These are phyloP conservation scores for Malus orientalis DNA, from an alignment of 306 rosid genomes.

Conservation along the genomic window DNA sequence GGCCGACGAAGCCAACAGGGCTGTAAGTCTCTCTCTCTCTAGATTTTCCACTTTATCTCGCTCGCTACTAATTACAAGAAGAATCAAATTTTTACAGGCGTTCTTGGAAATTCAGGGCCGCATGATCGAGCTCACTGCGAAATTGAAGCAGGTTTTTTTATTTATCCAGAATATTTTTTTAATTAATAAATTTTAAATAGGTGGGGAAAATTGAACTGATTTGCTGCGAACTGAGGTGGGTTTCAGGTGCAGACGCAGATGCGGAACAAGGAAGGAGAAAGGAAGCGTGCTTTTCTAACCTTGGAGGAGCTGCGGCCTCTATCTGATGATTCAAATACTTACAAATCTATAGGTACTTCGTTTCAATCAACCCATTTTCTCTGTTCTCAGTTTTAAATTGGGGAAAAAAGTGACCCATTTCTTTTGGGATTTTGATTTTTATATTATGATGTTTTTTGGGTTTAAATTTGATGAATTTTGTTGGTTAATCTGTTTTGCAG, in stretches of 20 bases:
- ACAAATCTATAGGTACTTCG: slow-evolving; percentile 73
- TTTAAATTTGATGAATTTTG: background rate
- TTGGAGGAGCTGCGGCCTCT: slow-evolving; percentile 81
- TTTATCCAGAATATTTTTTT: too few species aligned
- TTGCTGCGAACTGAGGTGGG: slow-evolving; percentile 1
- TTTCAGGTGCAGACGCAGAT: slow-evolving; percentile 82
- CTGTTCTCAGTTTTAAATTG: background rate
- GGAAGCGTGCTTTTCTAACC: slow-evolving; percentile 86
- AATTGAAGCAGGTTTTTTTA: slow-evolving; percentile 64
- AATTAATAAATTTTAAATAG: background rate
- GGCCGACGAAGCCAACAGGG: slow-evolving; percentile 79
- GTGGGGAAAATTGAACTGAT: background rate
- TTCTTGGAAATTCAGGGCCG: slow-evolving; percentile 88
- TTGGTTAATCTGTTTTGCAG: slow-evolving; percentile 41
- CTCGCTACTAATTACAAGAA: background rate
- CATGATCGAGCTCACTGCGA: slow-evolving; percentile 77
- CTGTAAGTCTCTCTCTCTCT: slow-evolving; percentile 25
- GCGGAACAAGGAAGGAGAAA: slow-evolving; percentile 85
- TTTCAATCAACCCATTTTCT: background rate
- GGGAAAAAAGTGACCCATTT: background rate
- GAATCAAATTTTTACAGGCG: slow-evolving; percentile 27
- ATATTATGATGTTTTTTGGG: background rate
- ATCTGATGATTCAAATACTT: slow-evolving; percentile 73
- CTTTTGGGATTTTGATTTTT: background rate
- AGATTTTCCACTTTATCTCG: background rate